Conservation (phyloP, 805 yeast genomes). For the Hanseniaspora taiwanica region DNA sequence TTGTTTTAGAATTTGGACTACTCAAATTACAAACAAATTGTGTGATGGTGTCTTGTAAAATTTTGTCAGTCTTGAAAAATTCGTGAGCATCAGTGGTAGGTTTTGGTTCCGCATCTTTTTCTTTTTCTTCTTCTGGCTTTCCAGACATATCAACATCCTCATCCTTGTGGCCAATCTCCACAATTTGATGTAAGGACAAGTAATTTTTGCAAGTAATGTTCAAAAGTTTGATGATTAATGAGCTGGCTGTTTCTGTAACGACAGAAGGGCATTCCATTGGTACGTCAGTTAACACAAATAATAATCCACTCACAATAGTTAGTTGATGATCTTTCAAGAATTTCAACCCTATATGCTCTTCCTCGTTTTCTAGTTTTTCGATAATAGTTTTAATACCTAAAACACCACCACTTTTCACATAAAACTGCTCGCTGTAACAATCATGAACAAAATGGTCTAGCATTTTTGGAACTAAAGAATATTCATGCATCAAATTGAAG, state of each 20-base stretch:
- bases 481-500: conserved; percentile 49
- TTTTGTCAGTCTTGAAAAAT: conserved; percentile 30
- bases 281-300: conserved; percentile 82
- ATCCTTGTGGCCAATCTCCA: conserved; percentile 38
- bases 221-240: conserved; percentile 50
- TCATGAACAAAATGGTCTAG: conserved; percentile 77
- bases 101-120: not conserved
- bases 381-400: conserved; percentile 67
- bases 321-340: conserved; percentile 72
- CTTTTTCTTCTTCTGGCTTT: not conserved
- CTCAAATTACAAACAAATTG: conserved; percentile 86
- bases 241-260: conserved; percentile 61
- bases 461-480: conserved; percentile 64
- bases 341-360: conserved; percentile 47
- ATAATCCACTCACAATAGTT: conserved; percentile 74
- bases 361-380: conserved; percentile 23
- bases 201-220: conserved; percentile 51
- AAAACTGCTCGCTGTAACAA: conserved; percentile 82
- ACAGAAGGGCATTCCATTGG: conserved; percentile 76
- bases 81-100: not conserved
- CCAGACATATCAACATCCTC: not conserved
- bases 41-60: conserved; percentile 73
- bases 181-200: conserved; percentile 4
- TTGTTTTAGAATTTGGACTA: conserved; percentile 70
- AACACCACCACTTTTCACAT: conserved; percentile 79